phyloP scores from a whole-genome alignment of 2,329 filamentous ascomycete species.

The Fusarium temperatum region DNA sequence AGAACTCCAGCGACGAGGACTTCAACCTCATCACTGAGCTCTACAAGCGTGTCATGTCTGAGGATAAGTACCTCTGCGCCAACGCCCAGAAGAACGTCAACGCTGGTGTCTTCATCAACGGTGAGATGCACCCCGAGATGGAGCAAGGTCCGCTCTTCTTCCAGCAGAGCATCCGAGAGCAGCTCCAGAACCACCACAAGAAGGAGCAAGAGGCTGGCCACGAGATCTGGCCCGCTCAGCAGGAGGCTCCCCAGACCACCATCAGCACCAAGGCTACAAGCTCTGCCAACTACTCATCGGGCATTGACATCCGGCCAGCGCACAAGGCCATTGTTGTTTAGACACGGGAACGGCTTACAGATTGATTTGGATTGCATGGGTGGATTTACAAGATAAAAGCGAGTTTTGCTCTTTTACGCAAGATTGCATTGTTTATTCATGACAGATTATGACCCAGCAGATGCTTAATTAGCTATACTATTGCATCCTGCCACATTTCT shows the following conservation, averaged over 20 bases:
- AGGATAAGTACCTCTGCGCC: slow-evolving; percentile 71
- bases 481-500: slow-evolving; percentile 14
- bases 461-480: slow-evolving; percentile 20
- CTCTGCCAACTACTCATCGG: slow-evolving; percentile 48
- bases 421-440: slow-evolving; percentile 34
- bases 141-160: slow-evolving; percentile 69
- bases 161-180: slow-evolving; percentile 60
- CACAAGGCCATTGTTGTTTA: slow-evolving; percentile 35
- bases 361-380: not conserved
- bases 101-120: slow-evolving; percentile 68
- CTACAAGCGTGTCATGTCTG: slow-evolving; percentile 70
- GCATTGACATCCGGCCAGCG: slow-evolving; percentile 46
- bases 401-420: slow-evolving; percentile 26
- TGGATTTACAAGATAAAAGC: slow-evolving; percentile 26
- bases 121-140: slow-evolving; percentile 68
- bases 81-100: slow-evolving; percentile 69
- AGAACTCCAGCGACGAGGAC: slow-evolving; percentile 65
- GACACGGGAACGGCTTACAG: not conserved
- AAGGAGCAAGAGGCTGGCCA: slow-evolving; percentile 54
- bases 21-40: slow-evolving; percentile 66
- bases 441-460: slow-evolving; percentile 23
- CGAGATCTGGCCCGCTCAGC: slow-evolving; percentile 64
- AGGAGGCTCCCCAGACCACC: slow-evolving; percentile 43
- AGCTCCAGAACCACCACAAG: slow-evolving; percentile 57
- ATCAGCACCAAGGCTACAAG: slow-evolving; percentile 33